phyloP scores from a whole-genome alignment of 2,329 filamentous ascomycete genomes.

The Colletotrichum caudatum region DNA sequence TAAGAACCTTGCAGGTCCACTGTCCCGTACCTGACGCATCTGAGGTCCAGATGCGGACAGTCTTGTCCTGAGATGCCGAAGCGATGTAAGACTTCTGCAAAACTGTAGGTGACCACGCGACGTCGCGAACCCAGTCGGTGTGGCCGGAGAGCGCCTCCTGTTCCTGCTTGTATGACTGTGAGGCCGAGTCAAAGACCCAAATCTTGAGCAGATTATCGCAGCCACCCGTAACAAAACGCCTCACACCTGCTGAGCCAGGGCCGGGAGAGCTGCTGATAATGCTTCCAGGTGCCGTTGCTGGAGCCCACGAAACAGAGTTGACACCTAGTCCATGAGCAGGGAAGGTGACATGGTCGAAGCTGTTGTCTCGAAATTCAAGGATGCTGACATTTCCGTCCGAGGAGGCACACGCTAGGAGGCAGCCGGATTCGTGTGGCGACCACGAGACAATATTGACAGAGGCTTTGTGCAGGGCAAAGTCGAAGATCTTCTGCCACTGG shows the following conservation, averaged over 20 bases:
- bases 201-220: constrained; percentile 95
- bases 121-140: constrained; percentile 96
- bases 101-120: constrained; percentile 96
- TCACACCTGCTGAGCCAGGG: constrained; percentile 71
- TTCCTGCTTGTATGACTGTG: constrained; percentile 72
- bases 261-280: constrained; percentile 79
- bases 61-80: constrained; percentile 95
- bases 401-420: constrained; percentile 92
- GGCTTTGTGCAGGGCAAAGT: constrained; percentile 93
- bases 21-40: constrained; percentile 74
- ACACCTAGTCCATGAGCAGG: constrained; percentile 93
- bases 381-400: constrained; percentile 94
- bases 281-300: constrained; percentile 84
- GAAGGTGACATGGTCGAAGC: constrained; percentile 90
- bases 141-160: constrained; percentile 80
- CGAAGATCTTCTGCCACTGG: constrained; percentile 88
- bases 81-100: constrained; percentile 97
- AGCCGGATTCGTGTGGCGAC: constrained; percentile 97
- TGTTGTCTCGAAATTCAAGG: constrained; percentile 96
- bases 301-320: constrained; percentile 96
- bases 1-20: constrained; percentile 88
- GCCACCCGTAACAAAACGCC: constrained; percentile 93
- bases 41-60: constrained; percentile 95
- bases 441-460: constrained; percentile 97
- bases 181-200: constrained; percentile 82